phyloP scores from a whole-genome alignment of 176 grass and related monocot genomes.

The Musa itinerans region DNA sequence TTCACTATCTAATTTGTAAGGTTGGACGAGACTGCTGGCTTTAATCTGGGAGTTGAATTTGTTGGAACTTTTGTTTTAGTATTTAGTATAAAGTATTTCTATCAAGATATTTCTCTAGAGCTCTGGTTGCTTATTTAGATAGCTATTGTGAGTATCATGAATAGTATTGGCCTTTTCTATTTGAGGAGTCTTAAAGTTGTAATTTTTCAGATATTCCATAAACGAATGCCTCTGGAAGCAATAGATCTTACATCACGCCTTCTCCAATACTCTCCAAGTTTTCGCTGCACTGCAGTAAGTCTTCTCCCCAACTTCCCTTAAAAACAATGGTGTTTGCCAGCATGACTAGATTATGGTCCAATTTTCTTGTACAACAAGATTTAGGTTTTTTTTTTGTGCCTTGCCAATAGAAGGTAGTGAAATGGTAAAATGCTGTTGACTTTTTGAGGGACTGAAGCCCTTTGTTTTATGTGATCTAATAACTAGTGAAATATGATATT shows the following conservation, averaged over 20 bases:
- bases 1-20: neutral
- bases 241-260: no score
- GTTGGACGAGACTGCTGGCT: neutral
- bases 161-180: neutral
- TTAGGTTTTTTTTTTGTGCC: neutral
- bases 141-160: neutral
- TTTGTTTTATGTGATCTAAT: neutral
- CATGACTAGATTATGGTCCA: neutral
- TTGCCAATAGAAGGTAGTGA: neutral
- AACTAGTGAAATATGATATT: neutral
- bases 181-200: neutral
- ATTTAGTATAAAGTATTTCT: neutral
- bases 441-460: neutral
- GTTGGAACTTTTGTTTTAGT: neutral
- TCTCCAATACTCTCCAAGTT: no score
- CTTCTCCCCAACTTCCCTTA: neutral
- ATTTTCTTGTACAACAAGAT: neutral
- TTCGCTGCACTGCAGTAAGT: neutral
- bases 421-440: neutral
- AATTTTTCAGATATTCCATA: neutral
- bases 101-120: neutral
- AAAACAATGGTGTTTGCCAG: neutral
- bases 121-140: neutral
- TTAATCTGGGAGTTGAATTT: neutral
- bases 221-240: no score